These are phyloP conservation scores for Apophysomyces trapeziformis DNA, from an alignment of 371 early-diverging fungal species.

Conservation along the genomic window DNA sequence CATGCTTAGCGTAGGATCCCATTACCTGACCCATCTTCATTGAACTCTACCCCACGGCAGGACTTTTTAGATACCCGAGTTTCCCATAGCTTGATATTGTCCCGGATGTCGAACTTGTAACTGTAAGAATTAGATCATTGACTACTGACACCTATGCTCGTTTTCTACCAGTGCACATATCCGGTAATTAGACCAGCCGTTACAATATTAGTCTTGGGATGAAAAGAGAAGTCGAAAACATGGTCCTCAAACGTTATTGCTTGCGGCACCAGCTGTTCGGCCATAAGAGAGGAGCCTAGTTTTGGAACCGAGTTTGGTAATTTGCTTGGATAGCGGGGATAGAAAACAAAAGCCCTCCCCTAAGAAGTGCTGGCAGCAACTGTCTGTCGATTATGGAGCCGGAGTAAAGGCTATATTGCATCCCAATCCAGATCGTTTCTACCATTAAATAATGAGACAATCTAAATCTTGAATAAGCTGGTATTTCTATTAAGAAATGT, in stretches of 20 bases:
- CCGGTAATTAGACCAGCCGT: slow-evolving; percentile 38
- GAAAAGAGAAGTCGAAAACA: slow-evolving; percentile 73
- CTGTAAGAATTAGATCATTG: slow-evolving; percentile 22
- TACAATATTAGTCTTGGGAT: slow-evolving; percentile 58
- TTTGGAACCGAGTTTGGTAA: no score
- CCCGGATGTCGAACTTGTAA: slow-evolving; percentile 38
- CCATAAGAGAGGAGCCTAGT: background rate
- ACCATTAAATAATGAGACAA: no score
- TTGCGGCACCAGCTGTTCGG: slow-evolving; percentile 13
- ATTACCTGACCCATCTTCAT: slow-evolving; percentile 65
- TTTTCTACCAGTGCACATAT: slow-evolving; percentile 61
- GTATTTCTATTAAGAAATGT: no score
- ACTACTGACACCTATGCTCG: background rate
- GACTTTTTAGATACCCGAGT: slow-evolving; percentile 73
- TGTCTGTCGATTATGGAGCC: no score
- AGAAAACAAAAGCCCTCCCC: no score
- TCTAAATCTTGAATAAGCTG: no score
- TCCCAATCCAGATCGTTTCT: no score
- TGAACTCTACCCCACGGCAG: slow-evolving; percentile 75
- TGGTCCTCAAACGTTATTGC: slow-evolving; percentile 30
- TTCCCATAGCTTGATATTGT: slow-evolving; percentile 55
- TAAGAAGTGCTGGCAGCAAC: no score
- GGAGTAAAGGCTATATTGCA: no score
- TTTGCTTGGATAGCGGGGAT: no score
- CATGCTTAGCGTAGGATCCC: background rate